Base-by-base conservation (phyloP, 2,329 filamentous ascomycete genomes). In the Biscogniauxia mediterranea region DNA sequence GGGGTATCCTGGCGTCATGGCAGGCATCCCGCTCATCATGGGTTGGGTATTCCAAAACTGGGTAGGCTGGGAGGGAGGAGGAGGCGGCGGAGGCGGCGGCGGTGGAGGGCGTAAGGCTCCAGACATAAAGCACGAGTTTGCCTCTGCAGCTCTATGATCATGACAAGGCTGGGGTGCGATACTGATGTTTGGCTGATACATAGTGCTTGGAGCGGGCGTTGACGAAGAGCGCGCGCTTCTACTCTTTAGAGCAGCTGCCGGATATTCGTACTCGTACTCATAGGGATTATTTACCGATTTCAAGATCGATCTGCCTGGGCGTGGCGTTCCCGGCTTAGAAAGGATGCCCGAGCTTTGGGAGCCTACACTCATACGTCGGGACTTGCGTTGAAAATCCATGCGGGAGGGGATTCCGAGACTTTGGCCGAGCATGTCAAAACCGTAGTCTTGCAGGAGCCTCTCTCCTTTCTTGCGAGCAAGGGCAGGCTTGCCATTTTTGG, bases 401-500 rank as follows among this genome's bases (percentile, higher is more conserved):
- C 68, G 69, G 52, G 70, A 72, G 17, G 68, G 64, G 26, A 71
- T 56, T 13, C 69, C 69, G 13, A 73, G 61, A 55, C 55, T 64
- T 28, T 73, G 65, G 52, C 66, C 67, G 1, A 72, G 58, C 7
- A 70, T 53, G 55, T 70, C 70, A 25, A 72, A 71, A 9, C 68
- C 71, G 23, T 59, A 61, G 50, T 70, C 66, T 61, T 66, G 55
- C 19, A 70, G 49, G 11, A 70, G 59, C 8, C 55, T 66, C 3
- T 61, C 59, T 23, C 56, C 50, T 57, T 70, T 73, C 56, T 70
- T 72, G 11, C 71, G 70, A 42, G 65, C 68, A 9, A 70, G 50
- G 11, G 68, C 71, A 17, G 67, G 68, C 19, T 64, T 70, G 42
- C 71, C 70, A 38, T 61, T 61, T 46, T 64, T 69, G 4, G 66